Percentiles rank a stretch among this genome's conserved stretches.
Conservation (phyloP, 345 rosid species). For the Trapa bicornis region DNA sequence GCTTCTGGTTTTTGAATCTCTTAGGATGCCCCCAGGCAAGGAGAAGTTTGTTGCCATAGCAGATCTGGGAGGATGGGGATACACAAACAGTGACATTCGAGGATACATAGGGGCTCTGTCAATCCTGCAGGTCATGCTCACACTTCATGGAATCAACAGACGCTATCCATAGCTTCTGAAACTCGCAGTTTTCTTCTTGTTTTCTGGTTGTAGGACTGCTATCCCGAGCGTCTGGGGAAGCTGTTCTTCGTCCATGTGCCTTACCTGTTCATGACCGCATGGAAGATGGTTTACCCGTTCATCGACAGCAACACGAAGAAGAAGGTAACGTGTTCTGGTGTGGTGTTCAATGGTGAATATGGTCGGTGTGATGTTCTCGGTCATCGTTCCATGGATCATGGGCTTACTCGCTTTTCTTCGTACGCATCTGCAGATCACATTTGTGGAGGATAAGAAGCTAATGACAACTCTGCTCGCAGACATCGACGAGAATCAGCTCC, state of each 20-base stretch:
- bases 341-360: neutral
- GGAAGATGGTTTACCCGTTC: constrained; percentile 74
- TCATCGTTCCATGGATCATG: constrained; percentile 4
- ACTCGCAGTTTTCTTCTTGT: neutral
- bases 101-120: constrained; percentile 62
- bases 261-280: constrained; percentile 73
- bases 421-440: constrained; percentile 41
- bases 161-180: neutral
- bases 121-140: constrained; percentile 50
- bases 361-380: constrained; percentile 1
- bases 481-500: constrained; percentile 72
- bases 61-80: constrained; percentile 91
- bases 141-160: neutral
- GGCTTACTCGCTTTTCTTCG: neutral
- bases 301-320: constrained; percentile 74
- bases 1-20: constrained; percentile 2
- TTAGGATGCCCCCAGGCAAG: constrained; percentile 68
- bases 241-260: constrained; percentile 59
- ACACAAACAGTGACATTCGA: constrained; percentile 56
- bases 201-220: constrained; percentile 49
- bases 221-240: constrained; percentile 82
- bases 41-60: constrained; percentile 57
- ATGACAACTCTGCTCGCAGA: constrained; percentile 47
- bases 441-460: constrained; percentile 68
- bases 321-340: constrained; percentile 32